Percentiles rank a stretch among this genome's conserved stretches.
phyloP scores from a whole-genome alignment of 2,329 filamentous ascomycete species.

The Aspergillus eucalypticola region DNA sequence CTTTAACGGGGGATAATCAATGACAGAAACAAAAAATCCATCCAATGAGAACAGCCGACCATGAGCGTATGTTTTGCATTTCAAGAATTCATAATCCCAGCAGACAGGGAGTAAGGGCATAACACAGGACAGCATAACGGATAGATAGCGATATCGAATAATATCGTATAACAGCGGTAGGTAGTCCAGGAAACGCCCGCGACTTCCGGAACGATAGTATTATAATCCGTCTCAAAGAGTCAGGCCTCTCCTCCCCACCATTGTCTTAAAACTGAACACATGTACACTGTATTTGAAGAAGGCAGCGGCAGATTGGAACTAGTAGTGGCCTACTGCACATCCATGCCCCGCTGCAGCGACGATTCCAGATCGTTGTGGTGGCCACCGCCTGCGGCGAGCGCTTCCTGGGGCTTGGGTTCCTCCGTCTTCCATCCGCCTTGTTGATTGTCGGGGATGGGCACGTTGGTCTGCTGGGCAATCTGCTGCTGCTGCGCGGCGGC shows the following conservation, averaged over 20 bases:
- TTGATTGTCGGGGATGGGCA: conserved; percentile 64
- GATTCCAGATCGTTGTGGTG: conserved; percentile 50
- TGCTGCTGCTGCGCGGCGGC: conserved; percentile 43
- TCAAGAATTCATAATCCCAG: neutral
- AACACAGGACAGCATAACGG: neutral
- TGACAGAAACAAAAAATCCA: neutral
- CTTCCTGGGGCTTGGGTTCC: conserved; percentile 63
- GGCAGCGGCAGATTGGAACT: neutral
- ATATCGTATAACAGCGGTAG: neutral
- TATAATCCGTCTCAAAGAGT: conserved; percentile 12
- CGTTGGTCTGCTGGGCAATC: conserved; percentile 47
- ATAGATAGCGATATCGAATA: neutral
- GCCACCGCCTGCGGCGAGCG: conserved; percentile 42
- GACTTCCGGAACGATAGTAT: conserved; percentile 10
- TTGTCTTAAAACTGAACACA: neutral
- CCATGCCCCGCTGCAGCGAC: conserved; percentile 59
- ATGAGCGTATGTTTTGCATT: neutral
- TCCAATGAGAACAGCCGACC: neutral
- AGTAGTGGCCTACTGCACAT: conserved; percentile 41
- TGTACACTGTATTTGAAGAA: neutral
- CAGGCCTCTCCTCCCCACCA: neutral
- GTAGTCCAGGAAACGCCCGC: conserved; percentile 15
- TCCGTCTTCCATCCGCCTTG: conserved; percentile 57
- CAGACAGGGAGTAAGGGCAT: neutral
- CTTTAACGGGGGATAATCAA: neutral